phyloP scores from a whole-genome alignment of 2,329 filamentous ascomycete species.

The Blastomyces emzantsi region DNA sequence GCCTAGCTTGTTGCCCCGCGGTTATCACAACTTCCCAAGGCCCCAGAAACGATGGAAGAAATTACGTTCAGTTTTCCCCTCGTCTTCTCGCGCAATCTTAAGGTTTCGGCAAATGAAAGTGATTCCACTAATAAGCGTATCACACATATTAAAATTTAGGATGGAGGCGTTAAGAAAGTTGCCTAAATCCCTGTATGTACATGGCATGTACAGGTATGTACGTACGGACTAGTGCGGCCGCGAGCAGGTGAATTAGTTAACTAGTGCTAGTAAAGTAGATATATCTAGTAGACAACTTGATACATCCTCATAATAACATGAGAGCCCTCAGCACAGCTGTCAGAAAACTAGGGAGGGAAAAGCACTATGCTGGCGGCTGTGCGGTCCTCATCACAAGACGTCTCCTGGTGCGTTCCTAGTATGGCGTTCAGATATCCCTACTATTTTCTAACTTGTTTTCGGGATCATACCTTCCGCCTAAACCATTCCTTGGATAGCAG shows the following conservation, averaged over 20 bases:
- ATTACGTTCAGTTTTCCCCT: not conserved
- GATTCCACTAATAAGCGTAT: not conserved
- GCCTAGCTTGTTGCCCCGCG: not conserved
- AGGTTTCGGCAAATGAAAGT: slow-evolving; percentile 4
- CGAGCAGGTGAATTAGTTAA: not conserved
- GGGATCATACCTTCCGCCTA: no score
- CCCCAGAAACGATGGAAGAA: not conserved
- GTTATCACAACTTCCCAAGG: no score
- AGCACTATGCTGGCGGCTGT: not conserved
- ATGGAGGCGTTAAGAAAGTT: not conserved
- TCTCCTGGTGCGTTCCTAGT: no score
- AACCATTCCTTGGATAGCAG: not conserved
- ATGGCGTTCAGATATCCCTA: not conserved
- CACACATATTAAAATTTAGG: not conserved
- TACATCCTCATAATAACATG: no score
- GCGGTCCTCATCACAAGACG: not conserved
- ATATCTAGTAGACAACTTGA: not conserved
- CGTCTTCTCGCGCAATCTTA: not conserved
- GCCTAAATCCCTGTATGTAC: not conserved
- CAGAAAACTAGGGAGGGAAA: not conserved
- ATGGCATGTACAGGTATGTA: not conserved
- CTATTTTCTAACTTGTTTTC: not conserved
- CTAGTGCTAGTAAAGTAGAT: not conserved
- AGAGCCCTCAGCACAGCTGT: not conserved
- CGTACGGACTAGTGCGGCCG: not conserved